Evolutionary conservation across 169 alveolate species (phyloP), one percentile per base, ranked within the genome.

Genomic region (Babesia gibsoni): DNA sequence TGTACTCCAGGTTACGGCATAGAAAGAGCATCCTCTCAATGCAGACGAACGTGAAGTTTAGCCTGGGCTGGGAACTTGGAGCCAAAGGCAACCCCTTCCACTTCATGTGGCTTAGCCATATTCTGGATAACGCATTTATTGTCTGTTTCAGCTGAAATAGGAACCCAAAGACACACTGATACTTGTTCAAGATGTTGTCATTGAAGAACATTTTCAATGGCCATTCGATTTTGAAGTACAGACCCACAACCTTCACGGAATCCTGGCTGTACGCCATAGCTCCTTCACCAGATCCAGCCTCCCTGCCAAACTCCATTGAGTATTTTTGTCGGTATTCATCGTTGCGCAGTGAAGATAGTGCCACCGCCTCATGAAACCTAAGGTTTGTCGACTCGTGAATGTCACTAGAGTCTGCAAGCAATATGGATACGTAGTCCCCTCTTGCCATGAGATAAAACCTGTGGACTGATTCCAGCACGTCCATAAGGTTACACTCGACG

Each of bases 21-120:
- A 86, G 66, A 67, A 74, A 80, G 22, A 52, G 64, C 92, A 86
- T 86, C 41, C 88, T 61, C 29, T 80, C 84, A 52, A 80, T 63
- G 43, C 74, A 74, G 46, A 78, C 84, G 68, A 86, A 67, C 27
- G 82, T 65, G 53, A 75, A 64, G 82, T 82, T 86, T 32, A 82
- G 53, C 59, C 84, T 67, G 33, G 66, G 67, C 61, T 36, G 82
- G 46, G 87, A 61, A 46, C 75, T 82, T 20, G 87, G 84, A 29
- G 59, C 63, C 35, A 86, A 41, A 22, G 84, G 73, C 27, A 86
- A 65, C 30, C 82, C 75, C 39, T 82, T 82, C 50, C 81, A 67
- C 54, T 72, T 82, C 84, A 86, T 77, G 50, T 82, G 90, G 53
- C 49, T 69, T 18, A 77, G 42, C 88, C 89, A 81, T 0, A 86